Conservation (phyloP, 345 rosid genomes). For the Brassica rapa region DNA sequence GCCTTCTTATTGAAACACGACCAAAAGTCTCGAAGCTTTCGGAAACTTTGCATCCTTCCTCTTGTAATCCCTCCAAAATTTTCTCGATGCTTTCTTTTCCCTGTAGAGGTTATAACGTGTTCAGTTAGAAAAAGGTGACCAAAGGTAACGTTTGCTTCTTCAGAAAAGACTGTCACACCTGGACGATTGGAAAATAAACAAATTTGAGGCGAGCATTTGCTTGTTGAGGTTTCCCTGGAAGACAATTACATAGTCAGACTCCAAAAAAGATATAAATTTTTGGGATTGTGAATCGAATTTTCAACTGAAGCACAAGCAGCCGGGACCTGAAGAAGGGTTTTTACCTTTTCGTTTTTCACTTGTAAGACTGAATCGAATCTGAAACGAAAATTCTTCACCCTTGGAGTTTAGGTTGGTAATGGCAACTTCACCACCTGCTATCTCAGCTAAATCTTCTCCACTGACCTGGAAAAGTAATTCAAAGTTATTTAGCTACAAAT, state of each 20-base stretch:
- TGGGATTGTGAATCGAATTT: too few species aligned
- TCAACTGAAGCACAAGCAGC: background rate
- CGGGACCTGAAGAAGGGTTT: background rate
- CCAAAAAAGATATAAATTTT: slow-evolving; percentile 1
- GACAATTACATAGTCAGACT: slow-evolving; percentile 20
- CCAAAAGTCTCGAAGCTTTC: slow-evolving; percentile 56
- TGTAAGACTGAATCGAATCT: slow-evolving; percentile 46
- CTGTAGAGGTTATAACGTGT: slow-evolving; percentile 39
- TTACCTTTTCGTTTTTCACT: slow-evolving; percentile 31
- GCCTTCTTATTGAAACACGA: slow-evolving; percentile 67
- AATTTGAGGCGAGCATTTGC: slow-evolving; percentile 77
- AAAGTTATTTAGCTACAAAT: slow-evolving; percentile 4
- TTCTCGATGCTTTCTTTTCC: slow-evolving; percentile 66
- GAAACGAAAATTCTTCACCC: slow-evolving; percentile 56
- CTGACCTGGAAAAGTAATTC: slow-evolving; percentile 52
- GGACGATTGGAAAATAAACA: slow-evolving; percentile 63
- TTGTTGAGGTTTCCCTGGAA: slow-evolving; percentile 33
- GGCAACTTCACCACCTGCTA: slow-evolving; percentile 64
- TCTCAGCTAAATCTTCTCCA: slow-evolving; percentile 64
- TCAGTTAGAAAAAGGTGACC: slow-evolving; percentile 10
- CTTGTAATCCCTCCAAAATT: slow-evolving; percentile 55
- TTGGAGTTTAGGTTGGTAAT: slow-evolving; percentile 63
- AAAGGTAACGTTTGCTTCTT: slow-evolving; percentile 2
- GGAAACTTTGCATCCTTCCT: slow-evolving; percentile 46
- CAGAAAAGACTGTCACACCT: slow-evolving; percentile 45